Evolutionary conservation across 257 asterid species (phyloP).

Genomic region (Cynanchum wilfordii): DNA sequence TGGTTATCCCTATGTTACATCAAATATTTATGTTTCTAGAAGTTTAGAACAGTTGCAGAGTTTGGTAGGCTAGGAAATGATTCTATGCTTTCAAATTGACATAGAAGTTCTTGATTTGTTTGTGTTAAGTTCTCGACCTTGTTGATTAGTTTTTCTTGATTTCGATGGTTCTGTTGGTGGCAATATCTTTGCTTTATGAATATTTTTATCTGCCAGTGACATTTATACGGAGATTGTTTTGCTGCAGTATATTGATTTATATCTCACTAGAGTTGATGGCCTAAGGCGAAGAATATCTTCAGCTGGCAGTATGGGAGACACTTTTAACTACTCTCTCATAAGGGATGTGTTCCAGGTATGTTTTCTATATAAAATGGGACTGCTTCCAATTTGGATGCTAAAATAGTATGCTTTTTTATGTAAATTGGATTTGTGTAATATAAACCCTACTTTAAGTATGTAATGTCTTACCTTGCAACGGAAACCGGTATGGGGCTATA

Average conservation of each 20-base stretch:
- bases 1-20: background rate
- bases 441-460: background rate
- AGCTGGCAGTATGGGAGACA: slow-evolving; percentile 41
- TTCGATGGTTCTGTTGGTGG: background rate
- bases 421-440: background rate
- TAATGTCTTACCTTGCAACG: background rate
- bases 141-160: background rate
- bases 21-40: background rate
- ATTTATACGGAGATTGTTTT: slow-evolving; percentile 16
- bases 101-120: background rate
- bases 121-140: background rate
- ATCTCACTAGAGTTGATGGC: slow-evolving; percentile 89
- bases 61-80: background rate
- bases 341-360: slow-evolving; percentile 79
- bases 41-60: background rate
- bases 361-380: background rate
- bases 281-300: slow-evolving; percentile 74
- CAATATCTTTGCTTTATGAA: background rate
- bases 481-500: background rate
- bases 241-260: slow-evolving; percentile 81
- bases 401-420: too few relatives aligned
- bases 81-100: background rate
- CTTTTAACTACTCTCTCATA: slow-evolving; percentile 42
- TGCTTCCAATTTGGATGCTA: too few relatives aligned
- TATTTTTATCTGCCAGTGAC: background rate